These are phyloP conservation scores for Iberis pinnata DNA, from an alignment of 345 rosid species.

Conservation along the genomic window DNA sequence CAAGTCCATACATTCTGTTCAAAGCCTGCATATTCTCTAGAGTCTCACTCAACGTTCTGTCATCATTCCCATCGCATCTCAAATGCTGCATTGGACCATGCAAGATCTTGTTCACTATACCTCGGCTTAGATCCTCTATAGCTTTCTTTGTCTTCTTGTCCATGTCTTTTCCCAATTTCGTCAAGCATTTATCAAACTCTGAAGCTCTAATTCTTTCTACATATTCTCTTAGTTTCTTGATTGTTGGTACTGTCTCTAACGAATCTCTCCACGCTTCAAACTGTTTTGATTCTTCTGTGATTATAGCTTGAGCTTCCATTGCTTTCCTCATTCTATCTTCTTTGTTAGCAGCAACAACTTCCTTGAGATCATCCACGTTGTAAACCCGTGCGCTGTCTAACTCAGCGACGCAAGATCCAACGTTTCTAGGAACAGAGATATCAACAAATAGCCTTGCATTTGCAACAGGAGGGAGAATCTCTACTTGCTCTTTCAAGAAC, in stretches of 20 bases:
- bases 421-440: conserved; percentile 89
- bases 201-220: conserved; percentile 65
- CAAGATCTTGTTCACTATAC: conserved; percentile 75
- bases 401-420: conserved; percentile 63
- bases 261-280: conserved; percentile 98
- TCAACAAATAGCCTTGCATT: conserved; percentile 71
- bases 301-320: conserved; percentile 84
- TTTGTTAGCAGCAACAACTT: conserved; percentile 96
- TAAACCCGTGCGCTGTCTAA: conserved; percentile 54
- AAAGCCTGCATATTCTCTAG: conserved; percentile 94
- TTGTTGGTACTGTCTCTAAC: conserved; percentile 84
- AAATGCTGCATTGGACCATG: conserved; percentile 97
- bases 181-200: conserved; percentile 58
- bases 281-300: conserved; percentile 65
- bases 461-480: conserved; percentile 50
- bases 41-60: conserved; percentile 64
- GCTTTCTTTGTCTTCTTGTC: conserved; percentile 71
- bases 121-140: conserved; percentile 76
- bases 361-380: conserved; percentile 92
- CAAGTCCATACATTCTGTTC: conserved; percentile 83
- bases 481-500: conserved; percentile 60
- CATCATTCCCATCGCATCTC: conserved; percentile 75
- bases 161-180: conserved; percentile 67
- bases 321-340: conserved; percentile 84
- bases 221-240: conserved; percentile 83